Conservation (phyloP, 1,284 basidiomycete genomes). For the Phaffia rhodozyma region DNA sequence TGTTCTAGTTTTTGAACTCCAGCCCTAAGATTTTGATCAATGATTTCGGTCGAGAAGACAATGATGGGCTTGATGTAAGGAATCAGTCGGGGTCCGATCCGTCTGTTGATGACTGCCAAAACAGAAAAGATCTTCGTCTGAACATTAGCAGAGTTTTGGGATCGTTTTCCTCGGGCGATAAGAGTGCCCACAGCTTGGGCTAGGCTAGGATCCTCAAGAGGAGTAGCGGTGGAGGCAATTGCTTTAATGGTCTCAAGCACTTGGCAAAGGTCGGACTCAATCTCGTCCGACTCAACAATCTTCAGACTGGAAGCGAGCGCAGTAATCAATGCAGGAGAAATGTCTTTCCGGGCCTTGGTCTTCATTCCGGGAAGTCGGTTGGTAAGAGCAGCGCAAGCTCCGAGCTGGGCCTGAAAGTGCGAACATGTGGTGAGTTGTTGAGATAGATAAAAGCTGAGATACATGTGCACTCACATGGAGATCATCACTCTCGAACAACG, state of each 20-base stretch:
- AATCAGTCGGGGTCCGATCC: slow-evolving; percentile 74
- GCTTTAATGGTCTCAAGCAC: slow-evolving; percentile 50
- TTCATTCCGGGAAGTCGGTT: slow-evolving; percentile 54
- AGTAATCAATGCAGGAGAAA: slow-evolving; percentile 42
- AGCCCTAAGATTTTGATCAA: slow-evolving; percentile 39
- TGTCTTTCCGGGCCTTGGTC: slow-evolving; percentile 45
- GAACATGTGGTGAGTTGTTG: not conserved
- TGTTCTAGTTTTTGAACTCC: slow-evolving; percentile 27
- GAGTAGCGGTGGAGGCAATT: slow-evolving; percentile 46
- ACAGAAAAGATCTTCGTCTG: slow-evolving; percentile 22
- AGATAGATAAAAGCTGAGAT: not conserved
- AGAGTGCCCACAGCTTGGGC: slow-evolving; percentile 48
- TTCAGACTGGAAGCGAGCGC: slow-evolving; percentile 39
- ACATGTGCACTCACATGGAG: not conserved
- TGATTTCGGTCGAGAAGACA: slow-evolving; percentile 44
- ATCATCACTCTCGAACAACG: slow-evolving; percentile 26
- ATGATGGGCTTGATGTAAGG: slow-evolving; percentile 67
- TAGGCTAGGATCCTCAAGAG: slow-evolving; percentile 55
- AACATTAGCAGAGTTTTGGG: slow-evolving; percentile 24
- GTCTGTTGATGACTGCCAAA: slow-evolving; percentile 48
- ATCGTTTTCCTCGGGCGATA: slow-evolving; percentile 31
- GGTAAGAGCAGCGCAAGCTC: slow-evolving; percentile 44
- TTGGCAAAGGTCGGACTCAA: slow-evolving; percentile 2
- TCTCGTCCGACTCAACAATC: slow-evolving; percentile 22
- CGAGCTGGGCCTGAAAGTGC: slow-evolving; percentile 11